These are phyloP conservation scores for Theobroma cacao DNA, from an alignment of 345 rosid genomes.

Conservation along the genomic window DNA sequence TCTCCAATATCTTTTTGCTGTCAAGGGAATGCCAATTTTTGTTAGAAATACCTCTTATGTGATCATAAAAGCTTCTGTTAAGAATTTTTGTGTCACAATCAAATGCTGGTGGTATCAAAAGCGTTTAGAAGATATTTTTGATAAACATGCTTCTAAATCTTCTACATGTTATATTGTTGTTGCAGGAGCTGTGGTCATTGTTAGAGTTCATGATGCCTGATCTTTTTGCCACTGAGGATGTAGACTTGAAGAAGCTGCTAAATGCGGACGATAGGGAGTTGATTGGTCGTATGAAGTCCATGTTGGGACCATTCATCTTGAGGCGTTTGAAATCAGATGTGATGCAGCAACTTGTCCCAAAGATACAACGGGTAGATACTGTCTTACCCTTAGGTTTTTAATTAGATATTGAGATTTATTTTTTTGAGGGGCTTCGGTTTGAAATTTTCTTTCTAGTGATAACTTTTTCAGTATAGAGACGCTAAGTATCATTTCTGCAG, in stretches of 20 bases:
- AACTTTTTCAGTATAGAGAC: background rate
- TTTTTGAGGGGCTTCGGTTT: background rate
- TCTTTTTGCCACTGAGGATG: constrained; percentile 88
- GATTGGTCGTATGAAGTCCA: constrained; percentile 89
- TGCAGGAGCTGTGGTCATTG: constrained; percentile 93
- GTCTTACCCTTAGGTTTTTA: background rate
- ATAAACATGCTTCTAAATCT: background rate
- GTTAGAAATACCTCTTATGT: background rate
- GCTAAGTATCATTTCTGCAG: constrained; percentile 38
- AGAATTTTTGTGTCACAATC: background rate
- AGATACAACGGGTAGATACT: constrained; percentile 69
- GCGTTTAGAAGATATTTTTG: background rate
- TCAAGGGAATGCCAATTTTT: background rate
- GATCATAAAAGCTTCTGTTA: background rate
- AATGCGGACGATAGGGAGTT: constrained; percentile 82
- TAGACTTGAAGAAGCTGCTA: constrained; percentile 83
- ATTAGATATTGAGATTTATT: background rate
- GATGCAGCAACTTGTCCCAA: constrained; percentile 95
- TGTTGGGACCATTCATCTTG: constrained; percentile 92
- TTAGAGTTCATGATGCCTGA: constrained; percentile 97
- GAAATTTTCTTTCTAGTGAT: background rate
- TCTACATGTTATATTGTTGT: constrained; percentile 8
- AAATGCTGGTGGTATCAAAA: background rate
- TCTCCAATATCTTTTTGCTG: background rate
- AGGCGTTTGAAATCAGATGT: constrained; percentile 96